Percentiles rank a stretch among this genome's conserved stretches.
Conservation (phyloP, 2,329 filamentous ascomycete species). For the Rhexocercosporidium sp. region DNA sequence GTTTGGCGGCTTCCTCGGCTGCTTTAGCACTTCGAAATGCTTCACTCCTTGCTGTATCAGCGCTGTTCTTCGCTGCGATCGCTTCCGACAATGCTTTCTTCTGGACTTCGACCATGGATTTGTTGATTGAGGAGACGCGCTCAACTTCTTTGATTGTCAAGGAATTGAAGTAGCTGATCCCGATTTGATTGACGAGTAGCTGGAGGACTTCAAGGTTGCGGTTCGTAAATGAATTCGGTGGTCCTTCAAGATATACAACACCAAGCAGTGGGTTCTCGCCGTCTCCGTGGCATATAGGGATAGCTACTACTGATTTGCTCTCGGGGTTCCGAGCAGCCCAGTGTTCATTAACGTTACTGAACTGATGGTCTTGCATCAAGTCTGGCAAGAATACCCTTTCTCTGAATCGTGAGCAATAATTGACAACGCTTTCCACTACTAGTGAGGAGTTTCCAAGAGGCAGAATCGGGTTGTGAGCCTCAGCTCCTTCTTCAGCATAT, state of each 20-base stretch:
- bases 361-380: constrained; percentile 75
- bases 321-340: constrained; percentile 72
- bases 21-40: constrained; percentile 80
- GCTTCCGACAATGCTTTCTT: constrained; percentile 76
- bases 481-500: constrained; percentile 70
- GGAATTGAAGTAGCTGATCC: constrained; percentile 74
- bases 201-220: constrained; percentile 70
- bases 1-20: constrained; percentile 63
- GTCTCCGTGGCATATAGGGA: constrained; percentile 76
- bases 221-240: constrained; percentile 78
- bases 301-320: constrained; percentile 76
- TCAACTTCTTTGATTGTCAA: constrained; percentile 73
- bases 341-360: constrained; percentile 73
- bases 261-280: constrained; percentile 66
- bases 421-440: constrained; percentile 76
- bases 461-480: constrained; percentile 68
- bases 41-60: constrained; percentile 76
- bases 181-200: constrained; percentile 79
- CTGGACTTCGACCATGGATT: constrained; percentile 78
- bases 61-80: constrained; percentile 74
- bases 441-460: constrained; percentile 69
- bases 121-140: constrained; percentile 78
- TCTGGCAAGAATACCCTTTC: constrained; percentile 78
- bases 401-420: constrained; percentile 78
- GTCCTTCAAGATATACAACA: constrained; percentile 76